Evolutionary conservation across 2,329 filamentous ascomycete genomes (phyloP), one percentile per base, ranked within the genome.

Genomic region (Tolypocladium ovalisporum): DNA sequence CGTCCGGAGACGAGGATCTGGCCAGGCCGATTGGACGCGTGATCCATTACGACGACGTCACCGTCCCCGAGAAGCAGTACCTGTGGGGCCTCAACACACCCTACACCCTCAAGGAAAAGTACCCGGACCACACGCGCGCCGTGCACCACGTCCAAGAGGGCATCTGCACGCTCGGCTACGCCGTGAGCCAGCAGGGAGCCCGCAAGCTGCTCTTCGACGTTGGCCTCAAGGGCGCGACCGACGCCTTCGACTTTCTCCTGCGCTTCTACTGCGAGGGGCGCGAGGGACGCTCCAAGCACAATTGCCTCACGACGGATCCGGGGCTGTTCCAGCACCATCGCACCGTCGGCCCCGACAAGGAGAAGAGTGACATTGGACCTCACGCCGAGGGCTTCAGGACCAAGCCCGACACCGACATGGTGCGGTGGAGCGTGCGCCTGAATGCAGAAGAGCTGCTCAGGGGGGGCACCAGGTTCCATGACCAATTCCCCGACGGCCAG

Each of bases 291-390:
- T 62, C 65, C 44, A 60, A 71, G 57, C 68, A 73, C 55, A 70
- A 67, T 51, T 74, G 77, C 65, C 47, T 80, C 59, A 70, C 71
- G 0, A 67, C 71, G 1, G 69, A 72, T 58, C 78, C 76, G 0
- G 67, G 70, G 35, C 63, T 81, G 3, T 77, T 81, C 62, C 71
- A 76, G n/a, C 74, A 77, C 19, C 74, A 79, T 59, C 68, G 74
- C 1, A 63, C 71, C 0, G 69, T 69, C 0, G 79, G 78, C 1
- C 64, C 64, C 1, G 65, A 62, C 44, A 64, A 56, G 10, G 60
- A 63, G 2, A 65, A 63, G 44, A 76, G 73, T 56, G 71, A 77
- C 52, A 76, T 76, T 44, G 63, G 64, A 1, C 60, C 69, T 4
- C 66, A 73, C 32, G 67, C 64, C 0, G 66, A 64, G 0, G 70